phyloP scores from a whole-genome alignment of 495 filamentous ascomycete genomes.

The Clavariopsis aquatica region DNA sequence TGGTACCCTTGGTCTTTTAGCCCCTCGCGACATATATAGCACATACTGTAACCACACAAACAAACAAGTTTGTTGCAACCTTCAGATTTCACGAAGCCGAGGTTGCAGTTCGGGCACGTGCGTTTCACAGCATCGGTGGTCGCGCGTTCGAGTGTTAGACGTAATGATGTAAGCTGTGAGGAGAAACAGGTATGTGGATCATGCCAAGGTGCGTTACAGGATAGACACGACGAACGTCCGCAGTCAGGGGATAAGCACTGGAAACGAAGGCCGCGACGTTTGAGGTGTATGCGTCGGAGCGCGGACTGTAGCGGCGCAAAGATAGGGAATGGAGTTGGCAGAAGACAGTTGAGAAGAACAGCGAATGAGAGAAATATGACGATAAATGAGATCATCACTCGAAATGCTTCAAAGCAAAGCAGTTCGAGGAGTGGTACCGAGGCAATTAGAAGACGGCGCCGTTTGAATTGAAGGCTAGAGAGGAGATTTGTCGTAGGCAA shows the following conservation, averaged over 20 bases:
- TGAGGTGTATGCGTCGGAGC: constrained; percentile 63
- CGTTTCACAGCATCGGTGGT: constrained; percentile 93
- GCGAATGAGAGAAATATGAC: constrained; percentile 49
- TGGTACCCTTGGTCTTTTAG: constrained; percentile 68
- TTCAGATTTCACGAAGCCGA: constrained; percentile 85
- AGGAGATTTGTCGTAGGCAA: constrained; percentile 42
- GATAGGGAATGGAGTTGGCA: constrained; percentile 48
- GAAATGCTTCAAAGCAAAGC: constrained; percentile 49
- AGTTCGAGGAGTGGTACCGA: constrained; percentile 30
- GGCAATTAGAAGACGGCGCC: constrained; percentile 14
- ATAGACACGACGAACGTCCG: constrained; percentile 70
- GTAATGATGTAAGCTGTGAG: constrained; percentile 66
- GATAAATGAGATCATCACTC: constrained; percentile 51
- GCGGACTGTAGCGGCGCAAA: constrained; percentile 52
- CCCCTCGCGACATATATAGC: constrained; percentile 77
- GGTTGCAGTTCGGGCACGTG: constrained; percentile 85
- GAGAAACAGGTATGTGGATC: constrained; percentile 70
- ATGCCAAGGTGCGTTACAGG: constrained; percentile 65
- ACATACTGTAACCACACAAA: constrained; percentile 97
- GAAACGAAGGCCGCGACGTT: constrained; percentile 69
- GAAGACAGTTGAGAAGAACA: constrained; percentile 41
- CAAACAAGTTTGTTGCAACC: constrained; percentile 99
- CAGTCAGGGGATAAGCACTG: constrained; percentile 69
- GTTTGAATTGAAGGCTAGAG: constrained; percentile 47
- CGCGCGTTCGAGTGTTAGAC: constrained; percentile 84